Percentiles rank a stretch among this genome's conserved stretches.
Evolutionary conservation across 208 protist genomes (phyloP).

Genomic region (Phytomonas francai): DNA sequence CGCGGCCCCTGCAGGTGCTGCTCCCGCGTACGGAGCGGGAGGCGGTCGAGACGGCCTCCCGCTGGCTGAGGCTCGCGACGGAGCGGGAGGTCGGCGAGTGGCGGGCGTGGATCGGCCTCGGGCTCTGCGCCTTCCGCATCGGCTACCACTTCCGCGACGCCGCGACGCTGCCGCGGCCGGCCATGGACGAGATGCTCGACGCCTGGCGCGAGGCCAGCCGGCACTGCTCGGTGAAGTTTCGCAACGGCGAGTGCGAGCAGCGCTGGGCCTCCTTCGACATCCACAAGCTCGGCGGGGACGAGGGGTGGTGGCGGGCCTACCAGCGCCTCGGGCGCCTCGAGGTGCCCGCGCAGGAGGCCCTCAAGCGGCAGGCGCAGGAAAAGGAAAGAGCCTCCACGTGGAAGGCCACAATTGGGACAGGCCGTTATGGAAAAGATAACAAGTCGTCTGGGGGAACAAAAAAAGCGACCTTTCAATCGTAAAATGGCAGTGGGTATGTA

Average conservation of each 20-base stretch:
- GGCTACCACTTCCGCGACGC: conserved; percentile 73
- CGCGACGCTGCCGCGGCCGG: conserved; percentile 31
- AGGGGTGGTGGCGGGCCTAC: conserved; percentile 69
- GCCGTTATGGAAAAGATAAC: background rate
- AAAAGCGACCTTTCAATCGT: background rate
- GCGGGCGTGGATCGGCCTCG: conserved; percentile 73
- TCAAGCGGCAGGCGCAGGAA: conserved; percentile 12
- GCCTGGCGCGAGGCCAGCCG: conserved; percentile 76
- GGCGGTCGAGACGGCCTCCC: conserved; percentile 53
- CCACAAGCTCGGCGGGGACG: conserved; percentile 19
- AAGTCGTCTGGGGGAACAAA: background rate
- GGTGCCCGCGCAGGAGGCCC: conserved; percentile 23
- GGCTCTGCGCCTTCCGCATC: conserved; percentile 64
- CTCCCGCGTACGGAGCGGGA: conserved; percentile 68
- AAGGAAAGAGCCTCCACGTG: background rate
- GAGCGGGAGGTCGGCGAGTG: conserved; percentile 74
- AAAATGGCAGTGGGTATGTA: background rate
- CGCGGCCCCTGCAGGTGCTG: too few relatives aligned
- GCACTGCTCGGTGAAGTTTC: conserved; percentile 63
- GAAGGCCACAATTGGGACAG: background rate
- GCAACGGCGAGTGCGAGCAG: conserved; percentile 53
- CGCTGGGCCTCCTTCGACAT: conserved; percentile 65
- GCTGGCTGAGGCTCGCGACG: conserved; percentile 56
- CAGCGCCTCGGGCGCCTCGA: conserved; percentile 53
- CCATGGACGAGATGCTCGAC: conserved; percentile 74